These are phyloP conservation scores for Phyllosticta paracitricarpa DNA, from an alignment of 2,329 filamentous ascomycete species.

Conservation along the genomic window DNA sequence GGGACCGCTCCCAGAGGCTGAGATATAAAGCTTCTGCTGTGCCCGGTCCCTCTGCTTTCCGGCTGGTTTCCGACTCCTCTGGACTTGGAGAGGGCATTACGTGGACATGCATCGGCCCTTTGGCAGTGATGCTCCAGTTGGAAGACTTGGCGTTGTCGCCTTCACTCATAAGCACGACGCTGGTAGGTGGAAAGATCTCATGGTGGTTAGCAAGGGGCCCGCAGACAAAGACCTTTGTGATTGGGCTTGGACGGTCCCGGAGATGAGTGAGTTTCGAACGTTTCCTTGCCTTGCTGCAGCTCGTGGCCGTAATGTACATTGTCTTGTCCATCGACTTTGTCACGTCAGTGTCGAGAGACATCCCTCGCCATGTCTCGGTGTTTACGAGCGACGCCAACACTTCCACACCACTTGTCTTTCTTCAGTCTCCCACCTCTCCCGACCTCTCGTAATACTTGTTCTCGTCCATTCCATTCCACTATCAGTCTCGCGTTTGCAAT, in stretches of 20 bases:
- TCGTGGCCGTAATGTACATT: neutral
- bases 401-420: neutral
- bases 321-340: neutral
- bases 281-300: neutral
- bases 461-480: too few species aligned
- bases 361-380: neutral
- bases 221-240: neutral
- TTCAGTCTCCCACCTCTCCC: neutral
- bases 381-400: neutral
- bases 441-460: too few species aligned
- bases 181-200: neutral
- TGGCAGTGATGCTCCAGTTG: neutral
- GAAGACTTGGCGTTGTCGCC: neutral
- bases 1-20: neutral
- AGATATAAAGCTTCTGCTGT: neutral
- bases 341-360: neutral
- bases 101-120: neutral
- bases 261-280: neutral
- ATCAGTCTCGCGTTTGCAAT: too few species aligned
- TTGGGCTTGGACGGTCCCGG: neutral
- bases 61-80: neutral
- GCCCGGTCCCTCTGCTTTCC: neutral
- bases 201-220: neutral
- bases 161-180: neutral
- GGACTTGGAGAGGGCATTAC: neutral